Conservation (phyloP, 768 basidiomycete genomes). For the Leccinum boreale region DNA sequence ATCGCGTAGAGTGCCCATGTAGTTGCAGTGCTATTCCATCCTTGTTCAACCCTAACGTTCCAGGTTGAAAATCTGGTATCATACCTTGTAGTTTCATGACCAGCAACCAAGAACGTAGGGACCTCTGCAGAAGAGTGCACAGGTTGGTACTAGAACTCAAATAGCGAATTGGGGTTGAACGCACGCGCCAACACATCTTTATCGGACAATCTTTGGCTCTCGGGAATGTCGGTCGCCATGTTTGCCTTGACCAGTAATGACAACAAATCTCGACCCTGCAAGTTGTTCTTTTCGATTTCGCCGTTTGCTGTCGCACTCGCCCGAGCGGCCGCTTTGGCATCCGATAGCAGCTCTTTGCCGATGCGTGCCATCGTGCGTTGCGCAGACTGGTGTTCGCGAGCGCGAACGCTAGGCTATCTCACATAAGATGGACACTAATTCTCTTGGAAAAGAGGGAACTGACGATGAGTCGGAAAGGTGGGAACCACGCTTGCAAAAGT, state of each 20-base stretch:
- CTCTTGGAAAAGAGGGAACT: conserved; percentile 5
- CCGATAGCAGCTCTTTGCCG: conserved; percentile 43
- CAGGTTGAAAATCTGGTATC: neutral
- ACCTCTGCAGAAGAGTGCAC: neutral
- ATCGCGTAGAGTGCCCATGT: conserved; percentile 63
- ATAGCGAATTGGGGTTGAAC: conserved; percentile 11
- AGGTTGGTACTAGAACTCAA: neutral
- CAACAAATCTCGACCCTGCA: conserved; percentile 51
- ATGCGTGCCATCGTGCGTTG: conserved; percentile 46
- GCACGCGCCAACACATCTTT: conserved; percentile 57
- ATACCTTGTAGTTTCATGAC: conserved; percentile 1
- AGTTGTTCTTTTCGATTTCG: conserved; percentile 32
- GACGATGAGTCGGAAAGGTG: conserved; percentile 39
- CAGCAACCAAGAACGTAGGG: neutral
- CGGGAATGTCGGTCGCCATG: conserved; percentile 49
- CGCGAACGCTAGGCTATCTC: conserved; percentile 21
- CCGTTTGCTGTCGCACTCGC: conserved; percentile 19
- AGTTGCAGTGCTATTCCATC: conserved; percentile 32
- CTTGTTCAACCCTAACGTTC: neutral
- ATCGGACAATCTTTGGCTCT: conserved; percentile 54
- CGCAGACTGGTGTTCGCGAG: conserved; percentile 23
- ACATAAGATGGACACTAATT: neutral
- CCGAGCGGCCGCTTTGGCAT: conserved; percentile 43
- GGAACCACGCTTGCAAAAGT: conserved; percentile 34
- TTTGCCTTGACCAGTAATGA: conserved; percentile 1